phyloP scores from a whole-genome alignment of 73 alveolate genomes.

The Stentor coeruleus region DNA sequence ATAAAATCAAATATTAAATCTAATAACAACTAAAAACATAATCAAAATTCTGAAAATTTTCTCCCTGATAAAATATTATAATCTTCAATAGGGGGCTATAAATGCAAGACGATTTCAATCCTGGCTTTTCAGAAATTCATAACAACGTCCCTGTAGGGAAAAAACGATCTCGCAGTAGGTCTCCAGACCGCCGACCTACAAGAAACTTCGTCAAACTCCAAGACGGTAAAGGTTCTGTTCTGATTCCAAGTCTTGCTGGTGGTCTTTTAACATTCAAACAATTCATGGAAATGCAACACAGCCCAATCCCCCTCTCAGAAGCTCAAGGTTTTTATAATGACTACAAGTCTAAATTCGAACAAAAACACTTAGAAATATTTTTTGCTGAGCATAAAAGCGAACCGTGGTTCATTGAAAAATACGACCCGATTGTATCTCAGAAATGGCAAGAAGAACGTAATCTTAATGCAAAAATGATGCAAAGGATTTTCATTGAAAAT shows the following conservation, averaged over 20 bases:
- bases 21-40: too few relatives aligned
- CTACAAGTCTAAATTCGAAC: constrained; percentile 71
- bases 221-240: constrained; percentile 7
- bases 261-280: constrained; percentile 53
- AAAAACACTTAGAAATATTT: constrained; percentile 73
- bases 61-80: too few relatives aligned
- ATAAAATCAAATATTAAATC: too few relatives aligned
- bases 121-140: neutral
- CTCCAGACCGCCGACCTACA: constrained; percentile 11
- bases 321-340: constrained; percentile 67
- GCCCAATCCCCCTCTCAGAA: constrained; percentile 39
- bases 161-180: neutral
- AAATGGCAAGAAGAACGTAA: constrained; percentile 64
- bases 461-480: constrained; percentile 43
- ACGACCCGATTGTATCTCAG: constrained; percentile 65
- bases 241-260: constrained; percentile 64
- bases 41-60: too few relatives aligned
- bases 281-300: constrained; percentile 58
- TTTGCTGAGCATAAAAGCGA: constrained; percentile 70
- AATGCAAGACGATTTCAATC: neutral
- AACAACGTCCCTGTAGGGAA: neutral
- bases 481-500: neutral
- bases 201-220: constrained; percentile 4
- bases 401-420: constrained; percentile 89
- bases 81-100: neutral